Evolutionary conservation across 441 rosid genomes (phyloP).

Genomic region (Gossypium lobatum): DNA sequence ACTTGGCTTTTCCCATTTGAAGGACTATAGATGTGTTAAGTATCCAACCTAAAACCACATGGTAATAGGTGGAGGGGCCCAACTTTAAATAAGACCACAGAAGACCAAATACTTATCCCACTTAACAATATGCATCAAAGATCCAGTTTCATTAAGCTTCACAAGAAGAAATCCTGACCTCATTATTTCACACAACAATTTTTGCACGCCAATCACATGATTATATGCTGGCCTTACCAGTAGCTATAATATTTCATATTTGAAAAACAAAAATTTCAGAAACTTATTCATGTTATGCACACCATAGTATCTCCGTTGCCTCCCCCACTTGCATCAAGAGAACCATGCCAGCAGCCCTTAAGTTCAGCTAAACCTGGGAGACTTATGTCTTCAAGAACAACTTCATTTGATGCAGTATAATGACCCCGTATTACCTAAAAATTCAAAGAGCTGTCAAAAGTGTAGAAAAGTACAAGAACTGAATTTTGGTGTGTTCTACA

Average conservation of each 20-base stretch:
- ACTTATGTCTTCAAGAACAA: constrained; percentile 66
- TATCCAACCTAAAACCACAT: background rate
- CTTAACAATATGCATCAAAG: background rate
- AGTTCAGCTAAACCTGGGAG: constrained; percentile 97
- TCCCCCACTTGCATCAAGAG: constrained; percentile 98
- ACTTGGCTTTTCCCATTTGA: background rate
- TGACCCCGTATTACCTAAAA: constrained; percentile 71
- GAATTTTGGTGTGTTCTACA: background rate
- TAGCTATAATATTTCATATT: background rate
- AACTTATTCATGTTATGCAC: constrained; percentile 10
- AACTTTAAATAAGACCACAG: background rate
- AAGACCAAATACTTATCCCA: background rate
- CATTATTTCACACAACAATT: background rate
- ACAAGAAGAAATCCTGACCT: background rate
- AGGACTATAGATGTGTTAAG: background rate
- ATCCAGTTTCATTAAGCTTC: background rate
- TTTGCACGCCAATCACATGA: background rate
- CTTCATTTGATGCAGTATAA: constrained; percentile 62
- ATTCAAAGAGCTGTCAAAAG: constrained; percentile 19
- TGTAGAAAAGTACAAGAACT: constrained; percentile 1
- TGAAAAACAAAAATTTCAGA: background rate
- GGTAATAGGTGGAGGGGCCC: too few species aligned
- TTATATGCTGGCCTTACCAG: background rate
- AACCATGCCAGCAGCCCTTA: constrained; percentile 90
- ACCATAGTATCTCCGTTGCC: constrained; percentile 99